These are phyloP conservation scores for Pseudocercospora vitis DNA, from an alignment of 2,329 filamentous ascomycete species.

Conservation along the genomic window DNA sequence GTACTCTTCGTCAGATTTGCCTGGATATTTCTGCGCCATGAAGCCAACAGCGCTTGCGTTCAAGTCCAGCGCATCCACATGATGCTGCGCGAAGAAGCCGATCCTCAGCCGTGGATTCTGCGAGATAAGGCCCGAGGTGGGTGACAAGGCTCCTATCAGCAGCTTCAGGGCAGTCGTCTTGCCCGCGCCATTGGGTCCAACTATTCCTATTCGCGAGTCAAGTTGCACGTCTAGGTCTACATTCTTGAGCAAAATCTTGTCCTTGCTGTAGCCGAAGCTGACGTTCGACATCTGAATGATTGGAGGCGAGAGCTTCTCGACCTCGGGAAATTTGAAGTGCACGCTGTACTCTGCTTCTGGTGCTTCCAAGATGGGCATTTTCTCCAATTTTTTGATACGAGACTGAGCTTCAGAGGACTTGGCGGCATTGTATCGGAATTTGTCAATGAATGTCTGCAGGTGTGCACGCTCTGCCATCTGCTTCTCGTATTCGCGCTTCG, in stretches of 20 bases:
- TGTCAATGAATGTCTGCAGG: conserved; percentile 97
- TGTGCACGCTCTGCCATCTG: conserved; percentile 93
- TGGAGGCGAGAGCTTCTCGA: conserved; percentile 94
- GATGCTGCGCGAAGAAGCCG: conserved; percentile 97
- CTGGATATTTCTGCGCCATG: conserved; percentile 90
- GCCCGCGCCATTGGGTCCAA: conserved; percentile 98
- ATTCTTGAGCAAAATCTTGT: conserved; percentile 76
- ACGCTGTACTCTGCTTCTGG: conserved; percentile 95
- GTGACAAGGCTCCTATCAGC: conserved; percentile 80
- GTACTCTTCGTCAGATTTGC: conserved; percentile 93
- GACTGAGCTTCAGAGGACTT: conserved; percentile 98
- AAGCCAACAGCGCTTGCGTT: conserved; percentile 87
- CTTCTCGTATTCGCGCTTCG: conserved; percentile 96
- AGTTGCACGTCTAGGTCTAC: conserved; percentile 96
- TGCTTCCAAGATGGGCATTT: conserved; percentile 86
- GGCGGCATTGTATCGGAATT: conserved; percentile 98
- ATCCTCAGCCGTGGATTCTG: conserved; percentile 84
- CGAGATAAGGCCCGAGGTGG: conserved; percentile 78
- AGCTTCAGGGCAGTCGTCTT: conserved; percentile 98
- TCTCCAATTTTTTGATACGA: conserved; percentile 97
- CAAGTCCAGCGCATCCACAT: conserved; percentile 93
- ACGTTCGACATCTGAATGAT: conserved; percentile 97
- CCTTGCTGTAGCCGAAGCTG: conserved; percentile 80
- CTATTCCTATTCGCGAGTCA: conserved; percentile 96
- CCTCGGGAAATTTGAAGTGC: conserved; percentile 94